These are phyloP conservation scores for Priceomyces medius DNA, from an alignment of 805 yeast genomes.

Conservation along the genomic window DNA sequence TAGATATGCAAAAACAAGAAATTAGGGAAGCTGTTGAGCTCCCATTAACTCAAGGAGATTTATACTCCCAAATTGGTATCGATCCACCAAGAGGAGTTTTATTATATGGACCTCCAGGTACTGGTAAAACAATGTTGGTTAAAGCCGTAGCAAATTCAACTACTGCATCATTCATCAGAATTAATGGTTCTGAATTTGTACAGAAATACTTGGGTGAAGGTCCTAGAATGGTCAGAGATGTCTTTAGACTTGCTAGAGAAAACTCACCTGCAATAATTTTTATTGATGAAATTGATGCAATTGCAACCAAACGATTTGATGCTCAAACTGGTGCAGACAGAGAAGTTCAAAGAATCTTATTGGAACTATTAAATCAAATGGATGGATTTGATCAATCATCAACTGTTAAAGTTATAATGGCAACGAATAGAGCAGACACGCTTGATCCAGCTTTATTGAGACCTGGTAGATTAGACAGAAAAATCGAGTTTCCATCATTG, in stretches of 20 bases:
- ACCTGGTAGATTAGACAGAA: constrained; percentile 98
- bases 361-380: constrained; percentile 96
- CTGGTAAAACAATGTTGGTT: constrained; percentile 98
- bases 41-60: constrained; percentile 92
- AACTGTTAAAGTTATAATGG: constrained; percentile 97
- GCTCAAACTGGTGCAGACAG: constrained; percentile 99
- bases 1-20: constrained; percentile 99
- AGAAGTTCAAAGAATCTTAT: constrained; percentile 96
- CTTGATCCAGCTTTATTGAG: constrained; percentile 96
- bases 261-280: constrained; percentile 96
- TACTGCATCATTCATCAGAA: constrained; percentile 93
- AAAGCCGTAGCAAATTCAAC: constrained; percentile 98
- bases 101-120: constrained; percentile 99
- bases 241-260: constrained; percentile 94
- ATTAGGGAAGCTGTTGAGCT: constrained; percentile 97
- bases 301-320: constrained; percentile 98
- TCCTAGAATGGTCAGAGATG: constrained; percentile 99
- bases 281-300: constrained; percentile 98
- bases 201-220: constrained; percentile 99
- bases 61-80: constrained; percentile 95
- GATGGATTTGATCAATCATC: constrained; percentile 97
- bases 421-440: constrained; percentile 99
- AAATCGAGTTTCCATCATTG: constrained; percentile 94
- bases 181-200: constrained; percentile 96
- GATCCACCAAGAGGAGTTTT: constrained; percentile 99